phyloP scores from a whole-genome alignment of 345 rosid genomes.

The Lagerstroemia speciosa region DNA sequence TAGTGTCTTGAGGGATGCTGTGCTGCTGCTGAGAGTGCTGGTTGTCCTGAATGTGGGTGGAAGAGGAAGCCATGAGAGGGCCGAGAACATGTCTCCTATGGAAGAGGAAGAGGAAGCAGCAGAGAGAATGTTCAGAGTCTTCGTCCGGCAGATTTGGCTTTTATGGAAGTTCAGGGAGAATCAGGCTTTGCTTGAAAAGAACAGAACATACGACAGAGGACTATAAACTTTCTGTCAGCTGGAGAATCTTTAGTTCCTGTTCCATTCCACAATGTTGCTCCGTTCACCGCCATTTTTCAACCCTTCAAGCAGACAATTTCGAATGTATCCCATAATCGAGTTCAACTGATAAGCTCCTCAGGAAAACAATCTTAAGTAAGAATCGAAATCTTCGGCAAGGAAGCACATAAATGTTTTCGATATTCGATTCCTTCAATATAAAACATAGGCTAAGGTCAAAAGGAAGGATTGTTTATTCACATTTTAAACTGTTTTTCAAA shows the following conservation, averaged over 20 bases:
- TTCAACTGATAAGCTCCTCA: neutral
- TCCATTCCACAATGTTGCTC: neutral
- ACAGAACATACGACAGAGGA: neutral
- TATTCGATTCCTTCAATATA: neutral
- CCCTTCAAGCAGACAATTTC: neutral
- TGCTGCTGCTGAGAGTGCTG: neutral
- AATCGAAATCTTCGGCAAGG: too few relatives aligned
- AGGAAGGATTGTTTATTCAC: neutral
- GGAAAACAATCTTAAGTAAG: neutral
- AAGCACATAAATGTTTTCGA: neutral
- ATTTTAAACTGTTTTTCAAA: too few relatives aligned
- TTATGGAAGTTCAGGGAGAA: neutral
- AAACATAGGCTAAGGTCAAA: neutral
- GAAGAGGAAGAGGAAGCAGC: neutral
- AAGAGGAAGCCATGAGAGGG: slow-evolving; percentile 5
- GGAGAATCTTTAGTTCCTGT: neutral
- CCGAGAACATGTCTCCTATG: neutral
- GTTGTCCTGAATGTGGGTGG: neutral
- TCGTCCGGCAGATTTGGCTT: neutral
- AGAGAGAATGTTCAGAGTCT: neutral
- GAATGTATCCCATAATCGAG: neutral
- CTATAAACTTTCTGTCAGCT: neutral
- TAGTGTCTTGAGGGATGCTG: too few relatives aligned
- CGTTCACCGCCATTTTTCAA: neutral
- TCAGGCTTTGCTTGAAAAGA: neutral